Conservation (phyloP, 1,284 basidiomycete species). For the Rhodotorula sp. region DNA sequence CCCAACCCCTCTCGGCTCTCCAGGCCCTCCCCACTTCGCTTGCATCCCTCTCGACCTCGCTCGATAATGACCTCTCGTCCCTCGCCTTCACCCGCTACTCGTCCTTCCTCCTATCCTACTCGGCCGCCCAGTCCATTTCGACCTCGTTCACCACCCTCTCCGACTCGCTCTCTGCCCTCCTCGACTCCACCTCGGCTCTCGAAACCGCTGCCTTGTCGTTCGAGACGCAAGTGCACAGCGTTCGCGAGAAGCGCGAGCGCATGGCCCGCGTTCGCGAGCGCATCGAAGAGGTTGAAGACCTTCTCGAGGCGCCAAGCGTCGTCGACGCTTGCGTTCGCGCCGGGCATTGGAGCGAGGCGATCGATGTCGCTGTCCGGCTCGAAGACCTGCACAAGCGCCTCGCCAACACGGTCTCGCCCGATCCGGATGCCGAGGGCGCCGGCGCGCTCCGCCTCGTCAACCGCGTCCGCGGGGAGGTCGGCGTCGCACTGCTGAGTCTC, state of each 20-base stretch:
- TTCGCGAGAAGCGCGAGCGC: constrained; percentile 51
- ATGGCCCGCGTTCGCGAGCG: constrained; percentile 81
- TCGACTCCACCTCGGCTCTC: constrained; percentile 35
- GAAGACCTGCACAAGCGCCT: constrained; percentile 56
- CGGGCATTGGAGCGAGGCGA: constrained; percentile 84
- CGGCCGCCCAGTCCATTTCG: constrained; percentile 34
- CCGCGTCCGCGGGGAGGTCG: constrained; percentile 70
- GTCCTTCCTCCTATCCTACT: constrained; percentile 40
- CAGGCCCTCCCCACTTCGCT: constrained; percentile 30
- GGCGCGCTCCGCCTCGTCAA: constrained; percentile 73
- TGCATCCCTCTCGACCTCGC: constrained; percentile 26
- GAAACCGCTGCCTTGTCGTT: constrained; percentile 25
- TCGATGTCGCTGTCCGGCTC: constrained; percentile 75
- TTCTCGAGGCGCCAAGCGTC: constrained; percentile 83
- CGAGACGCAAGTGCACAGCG: constrained; percentile 12
- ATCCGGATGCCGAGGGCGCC: constrained; percentile 54
- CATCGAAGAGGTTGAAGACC: constrained; percentile 83
- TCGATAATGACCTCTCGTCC: constrained; percentile 40
- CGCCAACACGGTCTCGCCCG: constrained; percentile 16
- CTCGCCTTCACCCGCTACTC: constrained; percentile 44
- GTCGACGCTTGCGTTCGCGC: constrained; percentile 90
- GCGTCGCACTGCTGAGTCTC: constrained; percentile 53
- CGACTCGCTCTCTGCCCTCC: constrained; percentile 26
- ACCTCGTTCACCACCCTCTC: constrained; percentile 34
- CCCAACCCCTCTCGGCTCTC: constrained; percentile 31